Evolutionary conservation across 208 protist genomes (phyloP).

Genomic region (Wallacemonas sp.): DNA sequence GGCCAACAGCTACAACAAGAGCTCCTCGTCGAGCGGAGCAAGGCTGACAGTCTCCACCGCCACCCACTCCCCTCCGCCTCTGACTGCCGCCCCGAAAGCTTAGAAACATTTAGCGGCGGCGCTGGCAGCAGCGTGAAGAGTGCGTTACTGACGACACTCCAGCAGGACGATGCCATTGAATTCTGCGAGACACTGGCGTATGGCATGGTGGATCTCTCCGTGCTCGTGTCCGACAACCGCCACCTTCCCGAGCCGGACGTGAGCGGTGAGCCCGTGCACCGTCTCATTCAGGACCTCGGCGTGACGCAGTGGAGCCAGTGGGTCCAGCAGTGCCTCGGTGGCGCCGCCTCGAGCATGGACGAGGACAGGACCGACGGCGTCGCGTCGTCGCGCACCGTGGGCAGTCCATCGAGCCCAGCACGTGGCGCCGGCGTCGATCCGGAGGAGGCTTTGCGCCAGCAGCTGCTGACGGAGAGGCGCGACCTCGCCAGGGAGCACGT

Average conservation of each 20-base stretch:
- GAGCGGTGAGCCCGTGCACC: conserved; percentile 44
- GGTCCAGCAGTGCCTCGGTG: conserved; percentile 51
- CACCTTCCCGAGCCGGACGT: conserved; percentile 40
- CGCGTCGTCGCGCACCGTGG: neutral
- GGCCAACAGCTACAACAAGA: conserved; percentile 15
- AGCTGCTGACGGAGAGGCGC: conserved; percentile 6
- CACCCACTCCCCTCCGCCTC: neutral
- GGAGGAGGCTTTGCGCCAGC: neutral
- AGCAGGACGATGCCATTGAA: conserved; percentile 18
- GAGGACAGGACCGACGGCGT: neutral
- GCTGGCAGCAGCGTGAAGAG: conserved; percentile 3
- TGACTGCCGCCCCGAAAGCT: neutral
- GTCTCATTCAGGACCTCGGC: conserved; percentile 56
- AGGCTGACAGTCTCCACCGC: neutral
- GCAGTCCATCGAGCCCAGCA: conserved; percentile 4
- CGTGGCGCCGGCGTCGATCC: conserved; percentile 1
- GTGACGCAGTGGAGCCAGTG: conserved; percentile 71
- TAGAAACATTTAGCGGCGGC: neutral
- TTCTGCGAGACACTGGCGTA: conserved; percentile 48
- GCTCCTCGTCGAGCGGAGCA: conserved; percentile 17
- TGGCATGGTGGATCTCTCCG: conserved; percentile 63
- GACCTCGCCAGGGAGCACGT: conserved; percentile 18
- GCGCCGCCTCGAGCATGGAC: neutral
- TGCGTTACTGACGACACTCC: neutral
- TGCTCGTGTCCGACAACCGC: conserved; percentile 76